These are phyloP conservation scores for Trichoderma sp. DNA, from an alignment of 2,329 filamentous ascomycete genomes.

Conservation along the genomic window DNA sequence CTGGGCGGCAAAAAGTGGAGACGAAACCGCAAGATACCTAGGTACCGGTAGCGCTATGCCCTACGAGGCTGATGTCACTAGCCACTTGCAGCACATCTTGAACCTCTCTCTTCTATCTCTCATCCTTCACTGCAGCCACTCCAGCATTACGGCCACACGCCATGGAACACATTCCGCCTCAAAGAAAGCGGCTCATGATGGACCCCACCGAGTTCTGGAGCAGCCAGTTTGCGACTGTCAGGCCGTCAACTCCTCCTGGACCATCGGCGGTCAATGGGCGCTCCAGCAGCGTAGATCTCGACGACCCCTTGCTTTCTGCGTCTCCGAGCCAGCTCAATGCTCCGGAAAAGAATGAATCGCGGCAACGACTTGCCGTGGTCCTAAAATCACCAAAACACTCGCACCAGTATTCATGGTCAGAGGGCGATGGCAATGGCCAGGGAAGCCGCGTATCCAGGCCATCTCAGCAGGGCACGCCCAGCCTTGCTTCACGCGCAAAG, in stretches of 20 bases:
- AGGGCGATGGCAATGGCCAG: conserved; percentile 12
- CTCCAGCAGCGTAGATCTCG: conserved; percentile 30
- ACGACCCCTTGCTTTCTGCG: conserved; percentile 32
- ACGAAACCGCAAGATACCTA: neutral
- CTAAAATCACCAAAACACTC: conserved; percentile 31
- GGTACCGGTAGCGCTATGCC: neutral
- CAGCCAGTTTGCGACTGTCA: neutral
- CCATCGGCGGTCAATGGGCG: neutral
- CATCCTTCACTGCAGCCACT: neutral
- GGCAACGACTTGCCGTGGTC: conserved; percentile 32
- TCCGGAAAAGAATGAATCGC: neutral
- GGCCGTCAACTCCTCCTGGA: neutral
- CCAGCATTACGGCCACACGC: neutral
- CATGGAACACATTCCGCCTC: neutral
- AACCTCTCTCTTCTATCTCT: neutral
- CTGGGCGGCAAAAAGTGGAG: neutral
- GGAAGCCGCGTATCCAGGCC: neutral
- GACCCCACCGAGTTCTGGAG: conserved; percentile 24
- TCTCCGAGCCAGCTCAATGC: conserved; percentile 1
- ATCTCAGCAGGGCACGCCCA: conserved; percentile 30
- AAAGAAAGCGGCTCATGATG: neutral
- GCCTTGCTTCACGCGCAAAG: conserved; percentile 32
- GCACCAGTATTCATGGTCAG: conserved; percentile 10
- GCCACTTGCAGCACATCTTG: neutral
- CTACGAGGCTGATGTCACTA: neutral